Evolutionary conservation across 139 green algal genomes (phyloP).

Genomic region (Gonium pectorale): DNA sequence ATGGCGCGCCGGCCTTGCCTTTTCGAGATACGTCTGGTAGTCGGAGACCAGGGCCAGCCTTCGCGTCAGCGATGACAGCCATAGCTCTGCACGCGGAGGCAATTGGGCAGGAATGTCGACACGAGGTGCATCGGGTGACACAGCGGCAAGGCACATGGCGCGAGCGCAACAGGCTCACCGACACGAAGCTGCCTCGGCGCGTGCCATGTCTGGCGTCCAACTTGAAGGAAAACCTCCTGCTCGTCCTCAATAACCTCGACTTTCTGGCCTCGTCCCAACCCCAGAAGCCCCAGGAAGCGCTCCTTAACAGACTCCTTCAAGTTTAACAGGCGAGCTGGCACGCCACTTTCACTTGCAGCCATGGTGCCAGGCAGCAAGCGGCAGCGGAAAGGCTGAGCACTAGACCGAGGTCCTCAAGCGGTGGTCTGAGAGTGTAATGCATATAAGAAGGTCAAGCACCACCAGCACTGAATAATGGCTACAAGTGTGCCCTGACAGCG

Average conservation of each 20-base stretch:
- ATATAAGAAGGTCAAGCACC: too few relatives aligned
- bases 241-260: conserved; percentile 62
- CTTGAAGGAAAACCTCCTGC: conserved; percentile 60
- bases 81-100: conserved; percentile 62
- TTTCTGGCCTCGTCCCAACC: too few relatives aligned
- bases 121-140: too few relatives aligned
- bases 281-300: conserved; percentile 15
- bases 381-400: too few relatives aligned
- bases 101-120: neutral
- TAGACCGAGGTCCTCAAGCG: too few relatives aligned
- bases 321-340: conserved; percentile 15
- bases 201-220: conserved; percentile 52
- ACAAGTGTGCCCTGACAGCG: too few relatives aligned
- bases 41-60: conserved; percentile 28
- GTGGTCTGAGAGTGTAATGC: too few relatives aligned
- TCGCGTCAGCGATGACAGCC: conserved; percentile 60
- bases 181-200: conserved; percentile 6
- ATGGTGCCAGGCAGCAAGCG: too few relatives aligned
- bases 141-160: too few relatives aligned
- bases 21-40: conserved; percentile 29
- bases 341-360: conserved; percentile 8
- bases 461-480: too few relatives aligned
- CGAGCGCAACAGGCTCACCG: neutral
- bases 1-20: conserved; percentile 38
- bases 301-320: conserved; percentile 30